Conservation (phyloP, 2,329 filamentous ascomycete genomes). For the Cladosporium halotolerans region DNA sequence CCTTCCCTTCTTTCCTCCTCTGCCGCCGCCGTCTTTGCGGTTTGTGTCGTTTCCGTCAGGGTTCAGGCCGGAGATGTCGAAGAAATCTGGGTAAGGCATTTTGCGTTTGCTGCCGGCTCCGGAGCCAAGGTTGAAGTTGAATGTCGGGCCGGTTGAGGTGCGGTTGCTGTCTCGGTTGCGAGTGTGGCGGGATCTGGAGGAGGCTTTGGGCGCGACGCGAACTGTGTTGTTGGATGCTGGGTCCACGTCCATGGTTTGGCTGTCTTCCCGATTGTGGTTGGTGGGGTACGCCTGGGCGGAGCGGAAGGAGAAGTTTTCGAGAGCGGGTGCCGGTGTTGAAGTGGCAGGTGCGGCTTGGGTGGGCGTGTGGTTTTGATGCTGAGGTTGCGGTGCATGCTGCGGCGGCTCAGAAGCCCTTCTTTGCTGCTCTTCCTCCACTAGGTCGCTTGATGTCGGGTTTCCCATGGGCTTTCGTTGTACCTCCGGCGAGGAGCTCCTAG, state of each 20-base stretch:
- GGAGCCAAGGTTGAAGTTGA: constrained; percentile 47
- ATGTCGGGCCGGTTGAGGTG: constrained; percentile 19
- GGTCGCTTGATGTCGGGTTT: constrained; percentile 17
- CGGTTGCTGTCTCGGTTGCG: constrained; percentile 19
- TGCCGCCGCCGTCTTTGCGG: constrained; percentile 19
- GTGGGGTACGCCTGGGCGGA: constrained; percentile 54
- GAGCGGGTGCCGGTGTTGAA: constrained; percentile 41
- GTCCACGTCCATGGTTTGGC: constrained; percentile 53
- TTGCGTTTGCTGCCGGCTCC: constrained; percentile 67
- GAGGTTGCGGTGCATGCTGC: constrained; percentile 9
- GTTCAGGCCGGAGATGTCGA: constrained; percentile 60
- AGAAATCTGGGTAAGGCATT: constrained; percentile 68
- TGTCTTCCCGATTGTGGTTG: constrained; percentile 45
- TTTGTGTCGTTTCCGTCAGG: constrained; percentile 51
- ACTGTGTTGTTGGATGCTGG: constrained; percentile 12
- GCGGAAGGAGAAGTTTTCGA: constrained; percentile 64
- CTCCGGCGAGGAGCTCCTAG: constrained; percentile 35
- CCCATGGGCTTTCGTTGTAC: constrained; percentile 21
- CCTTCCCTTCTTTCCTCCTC: constrained; percentile 31
- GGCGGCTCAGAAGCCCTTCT: constrained; percentile 14
- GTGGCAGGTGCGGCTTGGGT: neutral
- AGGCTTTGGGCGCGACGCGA: constrained; percentile 4
- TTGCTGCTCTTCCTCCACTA: constrained; percentile 17
- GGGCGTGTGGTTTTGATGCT: constrained; percentile 1
- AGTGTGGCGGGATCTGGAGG: constrained; percentile 26